phyloP scores from a whole-genome alignment of 352 stramenopile genomes.

The Pythium diclinum region DNA sequence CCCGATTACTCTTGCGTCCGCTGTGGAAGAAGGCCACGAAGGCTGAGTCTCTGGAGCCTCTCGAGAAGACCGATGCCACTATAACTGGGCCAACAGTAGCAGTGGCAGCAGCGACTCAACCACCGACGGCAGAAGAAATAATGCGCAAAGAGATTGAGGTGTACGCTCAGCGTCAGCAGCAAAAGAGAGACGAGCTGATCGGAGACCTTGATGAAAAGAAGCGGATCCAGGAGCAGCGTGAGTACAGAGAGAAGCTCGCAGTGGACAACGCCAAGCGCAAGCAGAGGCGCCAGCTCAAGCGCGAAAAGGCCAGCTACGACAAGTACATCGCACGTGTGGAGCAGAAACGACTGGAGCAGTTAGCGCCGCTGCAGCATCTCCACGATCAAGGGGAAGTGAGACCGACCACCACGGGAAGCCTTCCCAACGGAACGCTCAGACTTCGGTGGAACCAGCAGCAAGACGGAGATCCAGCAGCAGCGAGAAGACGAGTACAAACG shows the following conservation, averaged over 20 bases:
- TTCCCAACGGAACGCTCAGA: neutral
- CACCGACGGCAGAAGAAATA: neutral
- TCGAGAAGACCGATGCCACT: neutral
- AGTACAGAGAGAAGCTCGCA: conserved; percentile 45
- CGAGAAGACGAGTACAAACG: conserved; percentile 1
- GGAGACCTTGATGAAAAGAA: conserved; percentile 34
- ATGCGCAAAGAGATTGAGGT: conserved; percentile 19
- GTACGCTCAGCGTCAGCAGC: conserved; percentile 30
- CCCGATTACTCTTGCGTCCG: conserved; percentile 2
- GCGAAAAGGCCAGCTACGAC: conserved; percentile 34
- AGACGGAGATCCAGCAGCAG: neutral
- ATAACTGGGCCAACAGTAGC: neutral
- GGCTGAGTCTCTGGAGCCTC: neutral
- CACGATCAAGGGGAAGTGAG: neutral
- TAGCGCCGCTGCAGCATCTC: conserved; percentile 1
- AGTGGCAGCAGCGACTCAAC: neutral
- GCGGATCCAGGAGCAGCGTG: conserved; percentile 47
- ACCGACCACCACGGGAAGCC: neutral
- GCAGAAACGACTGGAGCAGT: conserved; percentile 25
- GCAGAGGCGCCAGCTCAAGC: conserved; percentile 30
- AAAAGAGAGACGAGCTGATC: conserved; percentile 30
- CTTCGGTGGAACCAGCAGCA: conserved; percentile 9
- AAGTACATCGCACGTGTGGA: conserved; percentile 32
- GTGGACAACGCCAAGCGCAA: conserved; percentile 46
- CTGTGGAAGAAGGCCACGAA: neutral